A percentile compares a stretch with the other conserved stretches of the same genome.
Conservation (phyloP, 495 filamentous ascomycete species). For the Niebla homalea region DNA sequence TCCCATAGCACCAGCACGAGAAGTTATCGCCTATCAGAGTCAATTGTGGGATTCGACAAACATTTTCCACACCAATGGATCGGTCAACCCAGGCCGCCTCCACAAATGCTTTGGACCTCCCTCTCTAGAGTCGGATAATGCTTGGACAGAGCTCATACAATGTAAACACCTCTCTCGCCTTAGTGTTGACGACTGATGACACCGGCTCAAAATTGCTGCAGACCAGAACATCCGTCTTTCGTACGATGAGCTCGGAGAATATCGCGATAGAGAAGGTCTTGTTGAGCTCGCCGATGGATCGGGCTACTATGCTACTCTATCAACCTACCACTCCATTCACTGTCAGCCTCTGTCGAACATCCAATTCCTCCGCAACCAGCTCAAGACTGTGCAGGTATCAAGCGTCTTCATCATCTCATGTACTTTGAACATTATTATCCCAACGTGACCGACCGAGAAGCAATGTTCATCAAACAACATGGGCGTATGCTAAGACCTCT, state of each 20-base stretch:
- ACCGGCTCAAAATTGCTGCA: not conserved
- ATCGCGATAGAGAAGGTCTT: slow-evolving; percentile 72
- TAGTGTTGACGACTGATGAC: not conserved
- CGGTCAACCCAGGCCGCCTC: not conserved
- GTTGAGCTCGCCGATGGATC: slow-evolving; percentile 65
- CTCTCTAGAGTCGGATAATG: not conserved
- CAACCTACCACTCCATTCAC: slow-evolving; percentile 10
- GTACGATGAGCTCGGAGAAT: slow-evolving; percentile 85
- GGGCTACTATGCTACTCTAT: slow-evolving; percentile 1
- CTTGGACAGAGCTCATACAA: not conserved
- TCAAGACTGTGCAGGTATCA: not conserved
- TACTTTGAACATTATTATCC: not conserved
- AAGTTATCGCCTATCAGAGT: not conserved
- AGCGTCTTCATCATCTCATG: not conserved
- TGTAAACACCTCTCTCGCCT: not conserved
- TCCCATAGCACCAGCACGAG: not conserved
- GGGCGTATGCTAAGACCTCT: too few species aligned
- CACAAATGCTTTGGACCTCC: not conserved
- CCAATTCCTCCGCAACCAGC: not conserved
- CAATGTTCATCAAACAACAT: slow-evolving; percentile 1
- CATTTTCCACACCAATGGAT: not conserved
- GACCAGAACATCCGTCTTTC: slow-evolving; percentile 58
- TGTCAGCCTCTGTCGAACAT: too few species aligned
- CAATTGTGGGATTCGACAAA: not conserved
- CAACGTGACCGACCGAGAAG: not conserved